phyloP scores from a whole-genome alignment of 2,329 filamentous ascomycete genomes.

The Monilinia laxa region DNA sequence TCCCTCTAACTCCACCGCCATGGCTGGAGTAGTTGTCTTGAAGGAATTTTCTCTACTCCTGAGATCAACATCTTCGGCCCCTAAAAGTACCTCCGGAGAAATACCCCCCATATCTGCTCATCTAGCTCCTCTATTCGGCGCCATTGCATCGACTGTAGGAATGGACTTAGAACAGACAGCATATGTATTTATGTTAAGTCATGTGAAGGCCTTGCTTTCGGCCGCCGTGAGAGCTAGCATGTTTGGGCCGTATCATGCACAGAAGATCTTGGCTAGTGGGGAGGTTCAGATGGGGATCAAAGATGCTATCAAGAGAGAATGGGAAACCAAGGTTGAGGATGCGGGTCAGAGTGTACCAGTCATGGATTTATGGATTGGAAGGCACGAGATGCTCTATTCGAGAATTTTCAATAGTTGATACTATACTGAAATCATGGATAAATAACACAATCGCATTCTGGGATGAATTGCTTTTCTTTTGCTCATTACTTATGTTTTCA shows the following conservation, averaged over 20 bases:
- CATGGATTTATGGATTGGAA: conserved; percentile 79
- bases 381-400: conserved; percentile 80
- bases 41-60: conserved; percentile 36
- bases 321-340: conserved; percentile 58
- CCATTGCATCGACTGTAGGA: conserved; percentile 60
- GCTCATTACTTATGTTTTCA: background rate
- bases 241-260: conserved; percentile 78
- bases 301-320: conserved; percentile 59
- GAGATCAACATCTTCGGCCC: conserved; percentile 30
- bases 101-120: conserved; percentile 58
- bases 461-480: background rate
- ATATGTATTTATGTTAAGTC: conserved; percentile 73
- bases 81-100: conserved; percentile 24
- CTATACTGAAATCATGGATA: background rate
- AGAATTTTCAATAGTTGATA: conserved; percentile 78
- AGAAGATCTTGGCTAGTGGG: conserved; percentile 65
- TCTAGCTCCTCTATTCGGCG: conserved; percentile 69
- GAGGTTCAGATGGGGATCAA: conserved; percentile 58
- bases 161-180: conserved; percentile 62
- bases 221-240: conserved; percentile 75
- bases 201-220: conserved; percentile 73
- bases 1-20: conserved; percentile 24
- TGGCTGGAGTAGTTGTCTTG: conserved; percentile 32
- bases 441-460: background rate
- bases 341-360: conserved; percentile 74